phyloP scores from a whole-genome alignment of 257 asterid genomes.

The Datura wrightii region DNA sequence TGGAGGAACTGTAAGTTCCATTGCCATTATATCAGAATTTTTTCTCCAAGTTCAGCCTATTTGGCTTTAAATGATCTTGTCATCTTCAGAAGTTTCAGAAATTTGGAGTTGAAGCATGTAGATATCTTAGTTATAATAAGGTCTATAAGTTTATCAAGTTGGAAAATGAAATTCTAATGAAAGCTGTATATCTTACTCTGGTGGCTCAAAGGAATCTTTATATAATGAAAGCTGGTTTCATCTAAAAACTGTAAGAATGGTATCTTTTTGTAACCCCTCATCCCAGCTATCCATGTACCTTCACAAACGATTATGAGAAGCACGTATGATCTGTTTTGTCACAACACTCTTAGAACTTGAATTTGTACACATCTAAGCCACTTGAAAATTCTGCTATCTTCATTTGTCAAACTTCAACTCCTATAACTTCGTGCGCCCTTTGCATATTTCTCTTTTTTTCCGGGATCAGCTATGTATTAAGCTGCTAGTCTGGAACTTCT shows the following conservation, averaged over 20 bases:
- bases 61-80: neutral
- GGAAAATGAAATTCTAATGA: neutral
- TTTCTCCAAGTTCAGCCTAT: neutral
- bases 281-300: neutral
- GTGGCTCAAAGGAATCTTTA: neutral
- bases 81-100: neutral
- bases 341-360: no score
- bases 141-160: neutral
- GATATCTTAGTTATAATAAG: neutral
- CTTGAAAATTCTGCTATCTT: no score
- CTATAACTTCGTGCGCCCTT: no score
- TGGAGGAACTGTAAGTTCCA: constrained; percentile 73
- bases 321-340: neutral
- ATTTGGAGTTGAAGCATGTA: constrained; percentile 3
- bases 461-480: no score
- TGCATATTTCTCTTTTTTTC: no score
- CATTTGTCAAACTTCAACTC: neutral
- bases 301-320: neutral
- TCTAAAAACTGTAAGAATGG: no score
- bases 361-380: neutral
- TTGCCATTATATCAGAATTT: neutral
- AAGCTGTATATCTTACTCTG: neutral
- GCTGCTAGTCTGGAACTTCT: neutral
- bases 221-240: neutral
- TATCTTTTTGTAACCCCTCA: no score